Base-by-base conservation (phyloP, 768 basidiomycete species). In the Termitomyces sp. region DNA sequence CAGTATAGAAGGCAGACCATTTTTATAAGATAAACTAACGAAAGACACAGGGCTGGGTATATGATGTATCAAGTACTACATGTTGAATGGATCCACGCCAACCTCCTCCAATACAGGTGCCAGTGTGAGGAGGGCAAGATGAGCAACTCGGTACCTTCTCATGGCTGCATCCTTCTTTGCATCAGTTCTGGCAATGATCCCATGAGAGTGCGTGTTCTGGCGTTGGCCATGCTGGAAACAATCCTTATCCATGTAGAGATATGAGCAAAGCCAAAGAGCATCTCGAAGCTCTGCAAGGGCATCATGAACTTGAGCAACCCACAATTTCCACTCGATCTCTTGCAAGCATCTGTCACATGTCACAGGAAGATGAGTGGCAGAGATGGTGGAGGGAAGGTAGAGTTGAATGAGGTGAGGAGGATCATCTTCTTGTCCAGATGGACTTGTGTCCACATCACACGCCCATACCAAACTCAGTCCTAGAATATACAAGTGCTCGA, bases 401-500 rank as follows among this genome's bases (percentile, higher is more conserved):
- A 56, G 55, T 28, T 42, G n/a, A 8, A 45, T 56, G 8, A 20
- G 22, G n/a, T 28, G 16, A 7, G 55, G n/a, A 18, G 39, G 16
- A 24, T 54, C 36, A 5, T 38, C 52, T n/a, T 15, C 22, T 18
- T 11, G 6, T 9, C 42, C 39, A 18, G 45, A 45, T 11, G 20
- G 45, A 39, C 18, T 11, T 28, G 22, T 7, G 6, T 16, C 18
- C 28, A 18, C 44, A 36, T 24, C 49, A 5, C 16, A 32, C 2
- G 32, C 24, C 7, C 35, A 48, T 6, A 35, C 20, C 5, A 42
- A 24, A 12, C 22, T 7, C 5, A 55, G 28, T 44, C 13, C 36
- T 38, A 62, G 66, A 13, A 67, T 67, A 33, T 65, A 67, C 6
- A 65, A 42, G 7, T 63, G 55, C 51, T 67, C 64, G n/a, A 65